Evolutionary conservation across 257 asterid species (phyloP).

Genomic region (Schizonepeta tenuifolia): DNA sequence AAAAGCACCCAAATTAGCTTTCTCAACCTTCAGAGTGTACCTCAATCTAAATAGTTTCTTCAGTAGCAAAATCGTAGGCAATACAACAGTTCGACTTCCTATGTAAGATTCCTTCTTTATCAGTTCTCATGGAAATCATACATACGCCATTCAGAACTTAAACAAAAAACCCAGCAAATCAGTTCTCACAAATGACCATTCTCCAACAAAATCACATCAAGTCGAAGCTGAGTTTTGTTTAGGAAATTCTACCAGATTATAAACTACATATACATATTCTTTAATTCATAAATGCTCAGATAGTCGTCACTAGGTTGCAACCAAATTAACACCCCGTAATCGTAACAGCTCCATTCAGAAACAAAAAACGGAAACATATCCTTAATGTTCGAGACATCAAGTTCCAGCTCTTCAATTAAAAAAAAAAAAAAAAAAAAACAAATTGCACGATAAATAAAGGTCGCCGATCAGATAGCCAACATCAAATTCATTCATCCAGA

Average conservation of each 20-base stretch:
- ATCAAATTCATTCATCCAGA: background rate
- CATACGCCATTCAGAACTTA: background rate
- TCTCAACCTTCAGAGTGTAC: background rate
- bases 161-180: background rate
- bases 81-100: background rate
- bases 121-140: background rate
- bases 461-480: conserved; percentile 8
- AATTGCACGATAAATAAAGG: background rate
- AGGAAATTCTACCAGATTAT: background rate
- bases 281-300: conserved; percentile 18
- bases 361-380: background rate
- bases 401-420: background rate
- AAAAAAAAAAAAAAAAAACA: no score
- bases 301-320: conserved; percentile 2
- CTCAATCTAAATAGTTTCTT: background rate
- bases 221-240: background rate
- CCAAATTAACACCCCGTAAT: background rate
- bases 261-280: background rate
- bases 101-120: background rate
- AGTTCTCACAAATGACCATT: background rate
- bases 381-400: background rate
- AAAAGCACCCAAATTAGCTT: conserved; percentile 18
- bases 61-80: background rate
- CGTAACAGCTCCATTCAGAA: background rate
- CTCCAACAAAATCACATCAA: conserved; percentile 13